phyloP scores from a whole-genome alignment of 2,329 filamentous ascomycete species.

The Scytalidium sp. region DNA sequence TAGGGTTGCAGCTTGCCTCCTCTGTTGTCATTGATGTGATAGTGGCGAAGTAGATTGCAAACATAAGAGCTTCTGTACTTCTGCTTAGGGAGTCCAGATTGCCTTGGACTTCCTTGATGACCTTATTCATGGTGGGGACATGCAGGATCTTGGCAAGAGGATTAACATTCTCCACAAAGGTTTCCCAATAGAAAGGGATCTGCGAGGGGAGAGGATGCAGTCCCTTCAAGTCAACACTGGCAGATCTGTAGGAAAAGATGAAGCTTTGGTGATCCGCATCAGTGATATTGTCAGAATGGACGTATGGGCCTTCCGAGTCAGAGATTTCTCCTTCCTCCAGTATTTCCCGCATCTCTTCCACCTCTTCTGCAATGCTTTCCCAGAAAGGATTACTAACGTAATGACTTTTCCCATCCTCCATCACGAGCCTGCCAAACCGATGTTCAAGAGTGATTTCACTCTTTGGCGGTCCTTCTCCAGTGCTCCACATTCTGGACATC shows the following conservation, averaged over 20 bases:
- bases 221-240: conserved; percentile 61
- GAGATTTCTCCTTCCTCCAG: conserved; percentile 24
- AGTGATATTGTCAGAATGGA: conserved; percentile 46
- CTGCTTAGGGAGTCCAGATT: conserved; percentile 53
- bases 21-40: conserved; percentile 36
- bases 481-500: conserved; percentile 18
- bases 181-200: conserved; percentile 65
- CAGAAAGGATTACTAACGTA: conserved; percentile 78
- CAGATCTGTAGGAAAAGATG: conserved; percentile 69
- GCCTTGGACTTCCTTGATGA: conserved; percentile 58
- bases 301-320: conserved; percentile 18
- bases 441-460: conserved; percentile 33
- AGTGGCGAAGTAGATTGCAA: conserved; percentile 54
- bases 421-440: conserved; percentile 62
- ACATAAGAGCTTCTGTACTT: conserved; percentile 44
- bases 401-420: conserved; percentile 65
- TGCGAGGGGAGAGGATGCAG: conserved; percentile 65
- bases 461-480: conserved; percentile 22
- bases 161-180: conserved; percentile 72
- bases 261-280: conserved; percentile 69
- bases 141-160: conserved; percentile 71
- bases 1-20: conserved; percentile 20
- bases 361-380: conserved; percentile 70
- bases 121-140: conserved; percentile 60
- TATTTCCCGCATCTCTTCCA: conserved; percentile 28